phyloP scores from a whole-genome alignment of 2,329 filamentous ascomycete genomes.

The Colletotrichum liaoningense region DNA sequence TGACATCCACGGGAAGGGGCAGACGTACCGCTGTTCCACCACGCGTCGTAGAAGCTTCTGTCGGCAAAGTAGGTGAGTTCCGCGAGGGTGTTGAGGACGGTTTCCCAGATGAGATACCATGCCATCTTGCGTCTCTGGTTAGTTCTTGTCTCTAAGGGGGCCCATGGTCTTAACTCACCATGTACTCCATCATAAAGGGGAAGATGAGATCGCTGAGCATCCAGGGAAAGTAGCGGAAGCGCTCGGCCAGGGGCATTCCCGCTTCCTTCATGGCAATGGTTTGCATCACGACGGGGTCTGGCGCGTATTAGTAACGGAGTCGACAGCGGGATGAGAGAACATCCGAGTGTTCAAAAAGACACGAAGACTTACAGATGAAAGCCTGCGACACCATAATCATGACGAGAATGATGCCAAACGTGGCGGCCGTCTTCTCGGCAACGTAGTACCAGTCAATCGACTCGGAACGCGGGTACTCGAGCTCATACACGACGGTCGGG shows the following conservation, averaged over 20 bases:
- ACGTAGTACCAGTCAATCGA: constrained; percentile 81
- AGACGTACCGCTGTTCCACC: constrained; percentile 68
- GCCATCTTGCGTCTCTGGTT: constrained; percentile 56
- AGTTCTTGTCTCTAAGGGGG: background rate
- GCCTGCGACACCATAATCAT: constrained; percentile 84
- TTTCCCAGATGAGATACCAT: constrained; percentile 88
- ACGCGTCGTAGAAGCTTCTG: constrained; percentile 75
- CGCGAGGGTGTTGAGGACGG: constrained; percentile 78
- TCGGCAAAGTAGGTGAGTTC: constrained; percentile 84
- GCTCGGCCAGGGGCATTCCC: constrained; percentile 68
- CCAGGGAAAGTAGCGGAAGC: constrained; percentile 78
- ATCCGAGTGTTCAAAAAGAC: too few species aligned
- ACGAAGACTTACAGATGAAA: constrained; percentile 66
- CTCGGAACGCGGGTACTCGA: constrained; percentile 78
- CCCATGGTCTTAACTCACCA: constrained; percentile 51
- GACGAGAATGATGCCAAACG: constrained; percentile 78
- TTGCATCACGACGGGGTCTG: constrained; percentile 75
- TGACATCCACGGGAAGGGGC: background rate
- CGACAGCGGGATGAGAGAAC: background rate
- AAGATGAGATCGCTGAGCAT: constrained; percentile 81
- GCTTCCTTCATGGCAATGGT: constrained; percentile 75
- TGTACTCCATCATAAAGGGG: constrained; percentile 82
- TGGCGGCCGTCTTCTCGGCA: constrained; percentile 76
- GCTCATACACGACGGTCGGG: constrained; percentile 83
- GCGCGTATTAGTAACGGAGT: constrained; percentile 17